These are phyloP conservation scores for Exsudoporus floridanus DNA, from an alignment of 1,284 basidiomycete genomes.

Conservation along the genomic window DNA sequence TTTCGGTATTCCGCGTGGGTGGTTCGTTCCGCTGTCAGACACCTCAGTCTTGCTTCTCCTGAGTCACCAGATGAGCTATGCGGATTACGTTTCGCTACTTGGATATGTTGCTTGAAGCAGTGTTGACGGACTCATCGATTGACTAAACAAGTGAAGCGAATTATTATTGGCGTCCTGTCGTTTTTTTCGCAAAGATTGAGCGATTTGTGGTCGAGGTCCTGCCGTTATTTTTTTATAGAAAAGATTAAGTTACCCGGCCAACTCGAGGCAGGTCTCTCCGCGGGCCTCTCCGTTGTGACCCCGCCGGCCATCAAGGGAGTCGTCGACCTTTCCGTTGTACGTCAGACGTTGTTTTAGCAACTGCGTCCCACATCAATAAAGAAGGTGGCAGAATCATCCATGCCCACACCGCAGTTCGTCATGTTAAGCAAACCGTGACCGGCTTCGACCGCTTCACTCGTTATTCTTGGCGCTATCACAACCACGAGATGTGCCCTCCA, in stretches of 20 bases:
- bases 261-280: no score
- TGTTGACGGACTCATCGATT: slow-evolving; percentile 1
- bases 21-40: slow-evolving; percentile 70
- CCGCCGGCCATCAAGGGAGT: neutral
- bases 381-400: neutral
- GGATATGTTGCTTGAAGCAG: neutral
- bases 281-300: neutral
- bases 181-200: neutral
- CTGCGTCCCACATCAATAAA: slow-evolving; percentile 6
- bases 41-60: slow-evolving; percentile 24
- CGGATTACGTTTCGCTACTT: slow-evolving; percentile 9
- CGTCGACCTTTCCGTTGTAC: slow-evolving; percentile 6
- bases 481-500: neutral
- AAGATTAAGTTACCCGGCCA: no score
- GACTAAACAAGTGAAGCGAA: neutral
- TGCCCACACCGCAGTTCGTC: neutral
- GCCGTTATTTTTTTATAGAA: no score
- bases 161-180: neutral
- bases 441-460: neutral
- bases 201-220: neutral
- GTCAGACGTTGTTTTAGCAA: slow-evolving; percentile 9
- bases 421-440: neutral
- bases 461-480: neutral
- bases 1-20: slow-evolving; percentile 33
- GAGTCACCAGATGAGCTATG: neutral